Evolutionary conservation across 140 eudicot genomes (phyloP).

Genomic region (Flaveria floridana): DNA sequence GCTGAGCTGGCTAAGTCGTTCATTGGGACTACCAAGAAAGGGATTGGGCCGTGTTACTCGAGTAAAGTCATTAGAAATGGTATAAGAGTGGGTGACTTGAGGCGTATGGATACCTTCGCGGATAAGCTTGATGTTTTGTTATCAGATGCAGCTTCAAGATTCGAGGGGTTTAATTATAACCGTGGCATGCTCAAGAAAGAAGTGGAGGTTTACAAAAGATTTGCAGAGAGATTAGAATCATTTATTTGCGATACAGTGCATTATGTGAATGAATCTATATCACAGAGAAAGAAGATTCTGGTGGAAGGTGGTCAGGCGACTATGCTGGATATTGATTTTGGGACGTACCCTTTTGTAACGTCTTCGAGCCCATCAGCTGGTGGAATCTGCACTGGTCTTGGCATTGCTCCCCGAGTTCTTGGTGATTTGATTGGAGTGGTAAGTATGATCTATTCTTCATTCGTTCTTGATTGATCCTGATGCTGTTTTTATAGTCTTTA

Average conservation of each 20-base stretch:
- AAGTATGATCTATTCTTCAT: slow-evolving; percentile 33
- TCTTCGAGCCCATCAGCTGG: slow-evolving; percentile 99
- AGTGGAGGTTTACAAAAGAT: slow-evolving; percentile 74
- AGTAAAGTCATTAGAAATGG: slow-evolving; percentile 90
- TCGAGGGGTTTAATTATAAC: slow-evolving; percentile 56
- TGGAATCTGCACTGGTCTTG: slow-evolving; percentile 95
- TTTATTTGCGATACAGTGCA: slow-evolving; percentile 80
- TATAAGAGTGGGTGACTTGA: slow-evolving; percentile 78
- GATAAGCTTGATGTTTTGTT: slow-evolving; percentile 76
- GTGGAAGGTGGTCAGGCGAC: slow-evolving; percentile 99
- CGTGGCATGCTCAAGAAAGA: slow-evolving; percentile 68
- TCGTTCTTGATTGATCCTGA: not conserved
- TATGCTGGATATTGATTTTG: slow-evolving; percentile 93
- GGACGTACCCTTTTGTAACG: slow-evolving; percentile 91
- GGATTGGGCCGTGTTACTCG: slow-evolving; percentile 89
- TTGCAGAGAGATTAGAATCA: slow-evolving; percentile 88
- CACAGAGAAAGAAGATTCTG: slow-evolving; percentile 64
- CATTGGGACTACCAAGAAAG: slow-evolving; percentile 94
- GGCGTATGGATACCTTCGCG: slow-evolving; percentile 89
- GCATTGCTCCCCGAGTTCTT: slow-evolving; percentile 82
- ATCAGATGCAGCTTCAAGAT: slow-evolving; percentile 87
- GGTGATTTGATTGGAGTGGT: slow-evolving; percentile 95
- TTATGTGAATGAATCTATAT: slow-evolving; percentile 68
- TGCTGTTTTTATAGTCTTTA: not conserved
- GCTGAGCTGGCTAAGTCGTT: slow-evolving; percentile 82